Base-by-base conservation (phyloP, 2,329 filamentous ascomycete genomes). In the Pyricularia grisea region DNA sequence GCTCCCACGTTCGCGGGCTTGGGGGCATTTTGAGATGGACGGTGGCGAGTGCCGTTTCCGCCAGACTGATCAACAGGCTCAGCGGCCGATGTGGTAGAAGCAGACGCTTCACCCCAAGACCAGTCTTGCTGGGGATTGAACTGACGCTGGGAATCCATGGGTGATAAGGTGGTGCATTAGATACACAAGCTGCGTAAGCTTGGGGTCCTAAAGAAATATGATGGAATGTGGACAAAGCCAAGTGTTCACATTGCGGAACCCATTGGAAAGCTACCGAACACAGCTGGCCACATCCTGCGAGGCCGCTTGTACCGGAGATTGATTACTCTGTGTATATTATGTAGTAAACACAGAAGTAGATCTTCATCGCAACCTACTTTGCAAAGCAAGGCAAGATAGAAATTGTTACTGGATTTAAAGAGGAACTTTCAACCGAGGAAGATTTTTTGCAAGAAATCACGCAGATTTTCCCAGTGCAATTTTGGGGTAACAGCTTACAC, bases 101-200 rank as follows among this genome's bases (percentile, higher is more conserved):
- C 28, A 20, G 60, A 20, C 14, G 28, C 20, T 23, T 67, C 66
- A 4, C 55, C 66, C 66, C 66, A 67, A 31, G 66, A 67, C 66
- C 66, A 67, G 42, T 50, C 33, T 66, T 66, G 64, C 30, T 66
- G 64, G 20, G 28, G 28, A 12, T 66, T 12, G 12, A 66, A 66
- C 17, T 66, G 64, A 6, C n/a, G 64, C 23, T 66, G 64, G 30
- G 30, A 66, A 36, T 66, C 64, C 64, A 66, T 66, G 33, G 20
- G 28, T 50, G 14, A 17, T 31, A 28, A 63, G 23, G 60, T 63
- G 23, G 60, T 63, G 60, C 60, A 63, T 63, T 17, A 20, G 60
- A 20, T 28, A 25, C 23, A 63, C 60, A 63, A 28, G 25, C 25
- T 63, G 42, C 42, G 42, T 55, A n/a, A 42, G 60, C 25, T 28